Base-by-base conservation (phyloP, 2,329 filamentous ascomycete species). In the Neofusicoccum sp. region DNA sequence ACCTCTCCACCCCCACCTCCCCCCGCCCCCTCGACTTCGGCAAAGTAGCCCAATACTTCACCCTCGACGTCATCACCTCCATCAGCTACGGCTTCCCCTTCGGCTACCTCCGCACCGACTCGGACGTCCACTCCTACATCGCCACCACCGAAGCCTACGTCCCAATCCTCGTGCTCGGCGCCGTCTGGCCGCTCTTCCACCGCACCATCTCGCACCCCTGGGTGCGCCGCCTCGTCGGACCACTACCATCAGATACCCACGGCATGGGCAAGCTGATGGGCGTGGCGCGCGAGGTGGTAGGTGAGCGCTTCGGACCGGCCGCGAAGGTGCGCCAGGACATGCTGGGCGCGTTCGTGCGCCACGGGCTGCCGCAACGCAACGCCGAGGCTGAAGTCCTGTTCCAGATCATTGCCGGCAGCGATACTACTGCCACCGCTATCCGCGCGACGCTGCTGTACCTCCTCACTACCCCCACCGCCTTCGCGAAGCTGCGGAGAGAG, bases 401-500 rank as follows among this genome's bases (percentile, higher is more conserved):
- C 6, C 77, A 80, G 61, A 79, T 82, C 38, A 73, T 84, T 7
- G 83, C 83, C 3, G 84, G 84, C 2, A 82, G 82, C 0, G 84
- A 86, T 61, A 85, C 83, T 0, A 84, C 83, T 0, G 82, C 84
- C 0, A 83, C 81, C 0, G 78, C 78, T 1, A 77, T 86, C 6
- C 79, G 84, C 1, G 74, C 78, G 36, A 83, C 79, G 1, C 64
- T 86, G 60, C 76, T 86, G 20, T 78, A 82, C 66, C 69, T 86
- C 59, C 77, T 81, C 20, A 81, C 78, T 12, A 79, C 77, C 20
- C 79, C 80, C 0, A 73, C 71, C 0, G 77, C 83, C 0, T 77
- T 80, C 61, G 61, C 64, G 2, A 79, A 71, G 3, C 71, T 86
- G 0, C 77, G 78, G 4, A 71, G 63, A 0, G 81, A 86, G 63